phyloP scores from a whole-genome alignment of 805 yeast genomes.

The Candida dajiaensis region DNA sequence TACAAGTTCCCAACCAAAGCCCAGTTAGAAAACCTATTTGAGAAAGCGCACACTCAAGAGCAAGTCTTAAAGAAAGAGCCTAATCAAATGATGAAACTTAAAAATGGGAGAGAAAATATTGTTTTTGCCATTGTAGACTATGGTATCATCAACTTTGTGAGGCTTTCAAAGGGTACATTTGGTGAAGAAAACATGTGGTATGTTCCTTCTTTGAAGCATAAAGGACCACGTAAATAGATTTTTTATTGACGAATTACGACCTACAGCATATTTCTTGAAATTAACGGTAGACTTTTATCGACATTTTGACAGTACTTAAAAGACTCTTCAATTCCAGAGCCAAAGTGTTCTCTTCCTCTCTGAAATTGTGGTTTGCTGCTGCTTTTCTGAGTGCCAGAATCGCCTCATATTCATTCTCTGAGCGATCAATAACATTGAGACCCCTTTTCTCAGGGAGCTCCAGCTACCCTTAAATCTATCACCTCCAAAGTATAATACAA shows the following conservation, averaged over 20 bases:
- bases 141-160: slow-evolving; percentile 57
- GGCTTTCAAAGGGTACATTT: slow-evolving; percentile 7
- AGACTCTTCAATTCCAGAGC: too few species aligned
- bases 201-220: slow-evolving; percentile 3
- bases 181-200: slow-evolving; percentile 8
- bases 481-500: slow-evolving; percentile 51
- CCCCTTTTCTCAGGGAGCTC: slow-evolving; percentile 28
- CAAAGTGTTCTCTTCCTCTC: too few species aligned
- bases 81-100: slow-evolving; percentile 36
- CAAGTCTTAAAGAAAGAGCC: background rate
- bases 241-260: background rate
- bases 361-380: too few species aligned
- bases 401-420: too few species aligned
- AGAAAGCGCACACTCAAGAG: background rate
- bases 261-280: background rate
- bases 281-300: background rate
- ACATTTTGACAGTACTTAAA: too few species aligned
- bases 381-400: too few species aligned
- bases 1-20: slow-evolving; percentile 39
- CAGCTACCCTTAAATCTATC: slow-evolving; percentile 37
- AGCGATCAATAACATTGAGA: slow-evolving; percentile 2
- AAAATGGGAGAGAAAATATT: slow-evolving; percentile 44
- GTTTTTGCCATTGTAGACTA: slow-evolving; percentile 66
- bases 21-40: slow-evolving; percentile 35
- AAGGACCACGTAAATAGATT: background rate